Conservation (phyloP, 1,284 basidiomycete genomes). For the Lentinula novae-zelandiae region DNA sequence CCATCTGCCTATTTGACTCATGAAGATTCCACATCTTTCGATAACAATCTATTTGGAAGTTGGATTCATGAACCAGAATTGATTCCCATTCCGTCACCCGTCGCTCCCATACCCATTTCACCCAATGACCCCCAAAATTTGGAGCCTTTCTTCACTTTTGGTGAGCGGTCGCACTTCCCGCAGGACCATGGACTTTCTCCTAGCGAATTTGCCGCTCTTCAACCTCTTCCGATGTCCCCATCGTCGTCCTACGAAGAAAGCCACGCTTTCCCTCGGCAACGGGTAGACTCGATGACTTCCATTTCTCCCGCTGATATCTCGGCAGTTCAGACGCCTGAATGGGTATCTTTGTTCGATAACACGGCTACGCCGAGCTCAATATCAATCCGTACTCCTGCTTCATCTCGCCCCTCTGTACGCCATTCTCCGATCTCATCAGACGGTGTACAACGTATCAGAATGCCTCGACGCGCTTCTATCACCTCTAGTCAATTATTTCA, state of each 20-base stretch:
- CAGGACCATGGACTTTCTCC: conserved; percentile 54
- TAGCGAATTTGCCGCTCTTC: conserved; percentile 22
- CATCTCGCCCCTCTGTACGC: conserved; percentile 27
- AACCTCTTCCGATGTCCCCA: conserved; percentile 41
- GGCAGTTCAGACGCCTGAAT: conserved; percentile 45
- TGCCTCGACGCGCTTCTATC: conserved; percentile 40
- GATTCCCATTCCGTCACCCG: conserved; percentile 39
- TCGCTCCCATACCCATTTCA: conserved; percentile 63
- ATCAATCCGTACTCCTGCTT: conserved; percentile 27
- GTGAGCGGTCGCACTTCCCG: conserved; percentile 39
- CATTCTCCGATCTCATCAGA: conserved; percentile 45
- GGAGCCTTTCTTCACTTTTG: conserved; percentile 38
- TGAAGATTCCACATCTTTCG: conserved; percentile 33
- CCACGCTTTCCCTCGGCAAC: conserved; percentile 28
- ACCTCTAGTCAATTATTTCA: conserved; percentile 67
- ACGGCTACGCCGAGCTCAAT: conserved; percentile 24
- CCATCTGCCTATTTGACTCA: conserved; percentile 31
- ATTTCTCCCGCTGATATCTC: conserved; percentile 48
- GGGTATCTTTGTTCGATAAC: conserved; percentile 62
- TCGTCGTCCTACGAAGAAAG: conserved; percentile 43
- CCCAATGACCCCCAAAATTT: conserved; percentile 25
- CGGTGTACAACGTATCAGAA: conserved; percentile 34
- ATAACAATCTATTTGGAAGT: conserved; percentile 41
- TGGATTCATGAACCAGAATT: conserved; percentile 60
- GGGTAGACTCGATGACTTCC: conserved; percentile 41